A percentile compares a stretch with the other conserved stretches of the same genome.
These are phyloP conservation scores for Fusarium newnesense DNA, from an alignment of 2,329 filamentous ascomycete species.

Conservation along the genomic window DNA sequence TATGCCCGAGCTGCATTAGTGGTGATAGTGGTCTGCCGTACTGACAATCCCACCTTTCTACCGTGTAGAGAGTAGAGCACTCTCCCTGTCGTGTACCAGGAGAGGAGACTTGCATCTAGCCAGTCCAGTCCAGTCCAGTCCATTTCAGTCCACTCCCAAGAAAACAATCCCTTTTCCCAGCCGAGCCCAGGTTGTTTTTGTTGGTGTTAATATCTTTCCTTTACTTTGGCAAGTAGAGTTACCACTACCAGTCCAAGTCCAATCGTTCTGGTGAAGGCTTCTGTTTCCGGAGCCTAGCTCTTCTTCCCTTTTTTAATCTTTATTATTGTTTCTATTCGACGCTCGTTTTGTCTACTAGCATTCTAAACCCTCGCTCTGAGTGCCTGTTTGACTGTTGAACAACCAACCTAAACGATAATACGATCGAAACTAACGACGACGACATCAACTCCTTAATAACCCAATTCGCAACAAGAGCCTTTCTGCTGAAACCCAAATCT, in stretches of 20 bases:
- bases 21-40: slow-evolving; percentile 22
- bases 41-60: slow-evolving; percentile 20
- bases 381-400: slow-evolving; percentile 25
- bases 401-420: slow-evolving; percentile 7
- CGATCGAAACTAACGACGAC: slow-evolving; percentile 10
- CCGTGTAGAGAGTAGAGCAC: background rate
- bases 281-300: slow-evolving; percentile 29
- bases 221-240: slow-evolving; percentile 24
- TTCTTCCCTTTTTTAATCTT: slow-evolving; percentile 20
- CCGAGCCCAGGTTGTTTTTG: slow-evolving; percentile 27
- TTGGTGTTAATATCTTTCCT: slow-evolving; percentile 33
- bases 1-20: slow-evolving; percentile 26
- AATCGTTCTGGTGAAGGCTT: slow-evolving; percentile 36
- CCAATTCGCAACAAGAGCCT: background rate
- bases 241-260: slow-evolving; percentile 36
- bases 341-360: slow-evolving; percentile 41
- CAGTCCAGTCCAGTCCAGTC: background rate
- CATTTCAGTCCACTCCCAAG: slow-evolving; percentile 21
- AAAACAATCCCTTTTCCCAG: slow-evolving; percentile 48
- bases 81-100: slow-evolving; percentile 17
- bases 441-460: slow-evolving; percentile 9
- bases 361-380: slow-evolving; percentile 38
- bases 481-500: slow-evolving; percentile 12
- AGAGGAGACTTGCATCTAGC: slow-evolving; percentile 35
- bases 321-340: slow-evolving; percentile 35